These are phyloP conservation scores for Teunomyces panamensis DNA, from an alignment of 805 yeast genomes.

Conservation along the genomic window DNA sequence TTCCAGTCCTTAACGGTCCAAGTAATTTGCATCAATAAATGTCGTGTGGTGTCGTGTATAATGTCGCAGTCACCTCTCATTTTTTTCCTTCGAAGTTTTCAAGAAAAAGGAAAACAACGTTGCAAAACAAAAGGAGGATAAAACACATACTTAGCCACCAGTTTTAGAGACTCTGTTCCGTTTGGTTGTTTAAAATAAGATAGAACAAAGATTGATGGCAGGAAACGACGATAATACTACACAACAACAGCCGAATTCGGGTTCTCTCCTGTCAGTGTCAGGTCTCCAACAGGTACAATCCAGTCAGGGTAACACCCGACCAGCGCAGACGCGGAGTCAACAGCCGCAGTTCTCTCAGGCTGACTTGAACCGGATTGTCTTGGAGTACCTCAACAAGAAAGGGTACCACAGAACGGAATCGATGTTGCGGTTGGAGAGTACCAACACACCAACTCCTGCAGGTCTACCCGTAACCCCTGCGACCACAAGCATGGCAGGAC, in stretches of 20 bases:
- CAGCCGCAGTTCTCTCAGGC: constrained; percentile 66
- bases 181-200: too few species aligned
- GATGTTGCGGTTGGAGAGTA: constrained; percentile 82
- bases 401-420: constrained; percentile 95
- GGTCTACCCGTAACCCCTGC: constrained; percentile 49
- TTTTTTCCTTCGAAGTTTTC: neutral
- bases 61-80: neutral
- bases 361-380: constrained; percentile 85
- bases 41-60: neutral
- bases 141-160: too few species aligned
- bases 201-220: constrained; percentile 1
- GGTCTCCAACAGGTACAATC: constrained; percentile 5
- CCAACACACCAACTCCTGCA: constrained; percentile 56
- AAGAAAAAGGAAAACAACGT: neutral
- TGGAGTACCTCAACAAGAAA: constrained; percentile 88
- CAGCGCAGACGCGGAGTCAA: constrained; percentile 17
- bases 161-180: too few species aligned
- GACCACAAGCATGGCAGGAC: constrained; percentile 32
- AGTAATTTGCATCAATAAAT: constrained; percentile 1
- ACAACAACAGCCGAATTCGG: neutral
- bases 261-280: neutral
- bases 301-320: constrained; percentile 4
- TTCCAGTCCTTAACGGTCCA: constrained; percentile 43
- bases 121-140: neutral
- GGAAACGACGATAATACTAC: neutral